Evolutionary conservation across 2,329 filamentous ascomycete species (phyloP), one percentile per base, ranked within the genome.

Genomic region (Colletotrichum godetiae): DNA sequence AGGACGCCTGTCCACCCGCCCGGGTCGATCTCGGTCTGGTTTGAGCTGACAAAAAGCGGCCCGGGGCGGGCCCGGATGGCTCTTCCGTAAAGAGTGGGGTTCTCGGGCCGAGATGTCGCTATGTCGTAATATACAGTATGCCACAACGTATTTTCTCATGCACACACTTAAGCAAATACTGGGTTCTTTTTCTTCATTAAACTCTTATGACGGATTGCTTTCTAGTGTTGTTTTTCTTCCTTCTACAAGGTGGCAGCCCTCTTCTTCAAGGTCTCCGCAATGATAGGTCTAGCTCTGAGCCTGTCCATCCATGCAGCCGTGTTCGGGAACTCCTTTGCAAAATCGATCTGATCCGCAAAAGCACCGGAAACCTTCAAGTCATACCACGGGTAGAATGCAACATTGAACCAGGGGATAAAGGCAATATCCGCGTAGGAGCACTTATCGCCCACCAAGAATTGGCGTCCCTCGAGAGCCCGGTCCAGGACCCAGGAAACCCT

Each of bases 391-490:
- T 74, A 74, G 11, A 76, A 64, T 33, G 75, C 53, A 11, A 24
- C 35, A 24, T 67, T 52, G 49, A 78, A 76, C 81, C 80, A 83
- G 1, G 79, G 74, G 58, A 81, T 70, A 59, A 83, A 83, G 60
- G 75, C 73, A 8, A 83, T 63, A 58, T 83, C 81, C 67, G 78
- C 81, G 11, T 64, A 56, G 5, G 61, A 55, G n/a, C 49, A 76
- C 60, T 81, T 82, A 24, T 79, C 76, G 15, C 79, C 80, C 15
- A 82, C 77, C 19, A 83, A 79, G 59, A 80, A 82, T 52, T 83
- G 65, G 72, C 80, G 80, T 52, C 76, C 42, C 19, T 49, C 42
- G 3, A 49, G 42, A 4, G 42, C 42, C 42, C 42, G 15, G 42
- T 49, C 42, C 19, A 49, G 19, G 42, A 49, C 42, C 42, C 42